Evolutionary conservation across 768 basidiomycete genomes (phyloP).

Genomic region (Calvatia gigantea): DNA sequence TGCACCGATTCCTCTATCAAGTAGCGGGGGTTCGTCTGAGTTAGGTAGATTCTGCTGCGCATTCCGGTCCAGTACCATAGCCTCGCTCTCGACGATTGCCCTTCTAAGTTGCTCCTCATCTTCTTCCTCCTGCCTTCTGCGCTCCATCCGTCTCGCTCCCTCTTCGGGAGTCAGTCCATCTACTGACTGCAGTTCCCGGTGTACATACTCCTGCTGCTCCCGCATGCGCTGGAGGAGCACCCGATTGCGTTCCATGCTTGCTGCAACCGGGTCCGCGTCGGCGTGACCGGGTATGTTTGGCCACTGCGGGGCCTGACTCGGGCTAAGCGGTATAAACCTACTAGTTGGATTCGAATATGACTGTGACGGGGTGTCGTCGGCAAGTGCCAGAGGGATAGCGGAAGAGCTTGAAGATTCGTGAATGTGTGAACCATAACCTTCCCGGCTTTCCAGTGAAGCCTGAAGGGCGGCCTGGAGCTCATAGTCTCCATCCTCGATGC

Average conservation of each 20-base stretch:
- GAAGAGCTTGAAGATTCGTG: neutral
- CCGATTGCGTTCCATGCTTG: conserved; percentile 64
- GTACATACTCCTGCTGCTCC: conserved; percentile 63
- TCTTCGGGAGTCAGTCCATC: conserved; percentile 27
- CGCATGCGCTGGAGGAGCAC: conserved; percentile 60
- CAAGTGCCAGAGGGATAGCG: conserved; percentile 10
- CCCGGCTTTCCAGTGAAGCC: conserved; percentile 53
- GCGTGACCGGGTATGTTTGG: conserved; percentile 18
- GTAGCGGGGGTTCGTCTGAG: neutral
- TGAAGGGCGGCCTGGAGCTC: conserved; percentile 86
- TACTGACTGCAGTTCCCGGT: conserved; percentile 53
- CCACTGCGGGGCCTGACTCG: conserved; percentile 7
- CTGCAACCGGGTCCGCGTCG: conserved; percentile 53
- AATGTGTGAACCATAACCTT: neutral
- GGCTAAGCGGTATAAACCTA: conserved; percentile 15
- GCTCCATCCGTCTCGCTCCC: conserved; percentile 26
- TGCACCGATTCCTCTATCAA: neutral
- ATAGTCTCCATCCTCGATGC: conserved; percentile 79
- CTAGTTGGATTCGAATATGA: neutral
- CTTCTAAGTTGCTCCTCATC: conserved; percentile 58
- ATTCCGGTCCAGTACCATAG: conserved; percentile 28
- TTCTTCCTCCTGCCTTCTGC: conserved; percentile 37
- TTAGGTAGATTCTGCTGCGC: neutral
- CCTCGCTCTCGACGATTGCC: conserved; percentile 61
- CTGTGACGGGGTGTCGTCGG: conserved; percentile 10